Evolutionary conservation across 2,329 filamentous ascomycete genomes (phyloP), one percentile per base, ranked within the genome.

Genomic region (Colletotrichum acutatum): DNA sequence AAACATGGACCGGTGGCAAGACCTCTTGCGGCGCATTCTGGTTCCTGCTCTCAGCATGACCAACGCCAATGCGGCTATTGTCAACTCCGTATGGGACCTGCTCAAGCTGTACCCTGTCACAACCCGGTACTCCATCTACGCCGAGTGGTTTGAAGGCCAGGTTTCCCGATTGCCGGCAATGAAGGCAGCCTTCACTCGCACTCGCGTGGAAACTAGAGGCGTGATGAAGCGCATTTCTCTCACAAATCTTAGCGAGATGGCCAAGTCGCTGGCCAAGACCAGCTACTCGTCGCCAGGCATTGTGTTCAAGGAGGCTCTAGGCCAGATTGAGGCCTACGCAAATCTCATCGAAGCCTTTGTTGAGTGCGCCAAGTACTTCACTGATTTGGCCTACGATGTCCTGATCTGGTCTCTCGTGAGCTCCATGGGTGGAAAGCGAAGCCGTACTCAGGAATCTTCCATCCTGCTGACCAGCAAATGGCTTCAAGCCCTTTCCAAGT

Each of bases 281-380:
- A 95, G 95, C 30, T 94, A 95, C 78, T 92, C 95, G 1, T 97
- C 95, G 56, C 97, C 97, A 1, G 96, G 96, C 30, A 89, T 98
- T 69, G 95, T 98, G 28, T 98, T 98, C 84, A 92, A 92, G 78
- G 93, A 96, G 69, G 95, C 95, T 7, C 90, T 99, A 71, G 92
- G 92, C 74, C 95, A 98, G 81, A 94, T 98, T 72, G 95, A 99
- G 82, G 92, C 93, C 0, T 99, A 99, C 81, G 94, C 93, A 80
- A 99, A 98, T 79, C 89, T 99, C 74, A 98, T 98, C 69, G 94
- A 98, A 74, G 94, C 95, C 5, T 94, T 99, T 74, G 95, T 98
- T 16, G 95, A 98, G 80, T 98, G 95, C 79, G 95, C 94, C 52
- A 93, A 94, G 78, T 98, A 98, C 80, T 98, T 98, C 77, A 98